phyloP scores from a whole-genome alignment of 495 filamentous ascomycete genomes.

The Cudoniella acicularis region DNA sequence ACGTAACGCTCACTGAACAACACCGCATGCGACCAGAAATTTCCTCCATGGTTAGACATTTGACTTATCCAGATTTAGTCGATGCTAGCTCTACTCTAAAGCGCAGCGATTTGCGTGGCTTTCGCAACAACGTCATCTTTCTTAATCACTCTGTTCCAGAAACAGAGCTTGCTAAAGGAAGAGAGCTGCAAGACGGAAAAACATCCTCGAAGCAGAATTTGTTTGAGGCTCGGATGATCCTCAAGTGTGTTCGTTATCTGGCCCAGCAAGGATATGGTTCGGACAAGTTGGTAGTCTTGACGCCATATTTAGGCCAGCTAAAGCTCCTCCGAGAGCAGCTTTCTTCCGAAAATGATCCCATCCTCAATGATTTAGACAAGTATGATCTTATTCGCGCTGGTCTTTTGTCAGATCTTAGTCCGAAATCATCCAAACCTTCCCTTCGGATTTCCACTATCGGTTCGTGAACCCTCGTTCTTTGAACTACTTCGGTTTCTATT shows the following conservation, averaged over 20 bases:
- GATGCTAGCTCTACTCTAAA: conserved; percentile 53
- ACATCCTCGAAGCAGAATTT: conserved; percentile 55
- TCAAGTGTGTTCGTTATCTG: conserved; percentile 67
- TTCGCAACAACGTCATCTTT: conserved; percentile 62
- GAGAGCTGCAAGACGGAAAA: conserved; percentile 46
- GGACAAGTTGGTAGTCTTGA: conserved; percentile 64
- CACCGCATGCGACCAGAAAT: conserved; percentile 74
- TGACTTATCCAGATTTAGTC: conserved; percentile 62
- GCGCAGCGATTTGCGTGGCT: conserved; percentile 50
- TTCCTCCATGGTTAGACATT: conserved; percentile 51
- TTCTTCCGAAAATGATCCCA: conserved; percentile 46
- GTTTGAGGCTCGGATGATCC: conserved; percentile 65
- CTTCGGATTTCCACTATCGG: conserved; percentile 66
- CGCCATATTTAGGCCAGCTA: conserved; percentile 72
- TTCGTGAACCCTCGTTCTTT: conserved; percentile 22
- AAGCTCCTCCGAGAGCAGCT: conserved; percentile 52
- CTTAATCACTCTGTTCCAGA: conserved; percentile 60
- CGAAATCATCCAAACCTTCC: conserved; percentile 44
- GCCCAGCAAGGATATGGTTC: conserved; percentile 73
- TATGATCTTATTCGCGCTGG: conserved; percentile 65
- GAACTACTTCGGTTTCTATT: not conserved
- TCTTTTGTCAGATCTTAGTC: conserved; percentile 50
- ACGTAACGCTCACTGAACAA: conserved; percentile 57
- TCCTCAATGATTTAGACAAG: conserved; percentile 69
- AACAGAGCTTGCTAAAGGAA: conserved; percentile 32